Base-by-base conservation (phyloP, 2,329 filamentous ascomycete genomes). In the Sporothrix euskadiensis region DNA sequence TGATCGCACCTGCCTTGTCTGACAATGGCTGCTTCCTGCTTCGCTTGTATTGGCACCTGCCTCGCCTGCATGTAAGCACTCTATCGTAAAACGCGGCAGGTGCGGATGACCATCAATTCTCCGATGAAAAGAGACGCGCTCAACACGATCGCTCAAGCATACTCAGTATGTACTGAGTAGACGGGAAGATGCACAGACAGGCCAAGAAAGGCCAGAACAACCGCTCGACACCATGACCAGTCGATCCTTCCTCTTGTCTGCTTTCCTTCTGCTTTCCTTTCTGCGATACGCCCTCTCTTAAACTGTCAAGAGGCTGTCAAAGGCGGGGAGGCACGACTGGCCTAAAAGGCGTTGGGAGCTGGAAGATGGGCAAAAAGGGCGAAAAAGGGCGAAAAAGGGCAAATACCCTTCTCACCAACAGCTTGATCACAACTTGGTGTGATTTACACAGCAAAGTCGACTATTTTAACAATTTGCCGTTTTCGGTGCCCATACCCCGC, bases 401-500 rank as follows among this genome's bases (percentile, higher is more conserved):
- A 35, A 59, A 68, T 52, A 44, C 22, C 14, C 44, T 35, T 52
- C 41, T 35, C 26, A 68, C 26, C 63, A 68, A 49, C 65, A 19
- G 41, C 3, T 66, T 47, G 59, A 41, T 35, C 19, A 44, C 39
- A 52, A 26, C 14, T 39, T 52, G 26, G 30, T 26, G 66, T 39
- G 66, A 69, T 69, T 69, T 54, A 19, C 26, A 52, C n/a, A 52
- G 14, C 44, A 49, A 49, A 49, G 44, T 49, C 1, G 44, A 49
- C 14, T 26, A 35, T 9, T 14, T 49, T 7, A 30, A 65, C 6
- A 7, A 12, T 68, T 52, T 35, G 41, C 22, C 44, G 26, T 49
- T 49, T 68, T 68, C 10, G 61, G n/a, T 65, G 61, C 35, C 44
- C 16, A 69, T 56, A 69, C 66, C 66, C 49, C 66, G 66, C 66